These are phyloP conservation scores for Candida andamanensis DNA, from an alignment of 805 yeast genomes.

Conservation along the genomic window DNA sequence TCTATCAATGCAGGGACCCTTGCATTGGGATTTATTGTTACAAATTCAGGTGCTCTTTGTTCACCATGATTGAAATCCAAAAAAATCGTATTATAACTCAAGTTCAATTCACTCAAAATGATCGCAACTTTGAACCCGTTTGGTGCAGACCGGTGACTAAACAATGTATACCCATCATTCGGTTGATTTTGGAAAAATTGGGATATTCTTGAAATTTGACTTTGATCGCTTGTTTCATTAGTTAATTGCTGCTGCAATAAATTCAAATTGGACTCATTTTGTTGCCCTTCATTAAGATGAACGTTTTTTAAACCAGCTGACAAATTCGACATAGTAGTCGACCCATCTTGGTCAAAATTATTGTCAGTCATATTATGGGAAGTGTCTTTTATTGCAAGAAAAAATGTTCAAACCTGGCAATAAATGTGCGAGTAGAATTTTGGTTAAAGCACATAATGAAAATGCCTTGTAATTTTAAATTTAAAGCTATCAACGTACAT, in stretches of 20 bases:
- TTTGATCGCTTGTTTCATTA: constrained; percentile 35
- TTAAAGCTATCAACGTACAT: too few relatives aligned
- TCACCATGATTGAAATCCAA: constrained; percentile 86
- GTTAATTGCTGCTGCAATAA: constrained; percentile 40
- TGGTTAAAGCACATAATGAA: too few relatives aligned
- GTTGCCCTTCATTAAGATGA: constrained; percentile 36
- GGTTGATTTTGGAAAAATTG: constrained; percentile 75
- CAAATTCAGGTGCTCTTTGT: constrained; percentile 90
- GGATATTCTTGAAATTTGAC: constrained; percentile 55
- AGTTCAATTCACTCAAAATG: constrained; percentile 74
- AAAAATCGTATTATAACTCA: constrained; percentile 74
- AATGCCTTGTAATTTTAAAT: too few relatives aligned
- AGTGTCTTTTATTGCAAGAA: too few relatives aligned
- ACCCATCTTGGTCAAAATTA: too few relatives aligned
- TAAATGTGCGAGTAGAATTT: too few relatives aligned
- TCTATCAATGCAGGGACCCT: constrained; percentile 93
- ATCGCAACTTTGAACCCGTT: constrained; percentile 96
- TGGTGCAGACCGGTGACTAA: constrained; percentile 83
- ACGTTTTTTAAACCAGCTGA: constrained; percentile 45
- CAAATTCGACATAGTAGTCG: constrained; percentile 35
- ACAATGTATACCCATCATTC: constrained; percentile 74
- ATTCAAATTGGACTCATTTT: constrained; percentile 36
- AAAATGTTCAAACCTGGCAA: too few relatives aligned
- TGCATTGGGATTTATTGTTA: constrained; percentile 92
- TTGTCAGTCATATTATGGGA: constrained; percentile 5